Evolutionary conservation across 768 basidiomycete genomes (phyloP).

Genomic region (Roridomyces roridus): DNA sequence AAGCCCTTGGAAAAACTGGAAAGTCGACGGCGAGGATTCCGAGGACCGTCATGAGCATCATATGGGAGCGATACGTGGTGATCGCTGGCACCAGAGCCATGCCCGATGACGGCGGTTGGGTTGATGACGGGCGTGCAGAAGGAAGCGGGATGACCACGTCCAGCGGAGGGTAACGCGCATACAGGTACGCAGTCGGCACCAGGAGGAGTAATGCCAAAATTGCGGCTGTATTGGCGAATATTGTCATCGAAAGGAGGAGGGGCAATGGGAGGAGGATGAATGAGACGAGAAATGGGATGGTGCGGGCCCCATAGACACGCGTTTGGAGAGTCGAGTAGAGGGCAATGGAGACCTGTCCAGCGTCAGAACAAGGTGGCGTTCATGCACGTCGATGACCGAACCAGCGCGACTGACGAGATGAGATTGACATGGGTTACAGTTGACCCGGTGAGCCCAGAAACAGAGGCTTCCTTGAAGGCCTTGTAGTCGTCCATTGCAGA

Average conservation of each 20-base stretch:
- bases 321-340: conserved; percentile 68
- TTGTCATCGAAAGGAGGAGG: conserved; percentile 81
- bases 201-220: conserved; percentile 57
- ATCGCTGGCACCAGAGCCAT: conserved; percentile 73
- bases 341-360: conserved; percentile 67
- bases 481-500: conserved; percentile 56
- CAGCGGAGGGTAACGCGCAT: conserved; percentile 48
- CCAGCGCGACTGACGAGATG: conserved; percentile 63
- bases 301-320: conserved; percentile 46
- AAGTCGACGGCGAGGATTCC: conserved; percentile 98
- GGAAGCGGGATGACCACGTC: conserved; percentile 52
- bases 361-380: not conserved
- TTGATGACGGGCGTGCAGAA: conserved; percentile 21
- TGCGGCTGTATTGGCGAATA: conserved; percentile 66
- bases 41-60: conserved; percentile 92
- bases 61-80: conserved; percentile 89
- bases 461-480: conserved; percentile 74
- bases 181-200: conserved; percentile 49
- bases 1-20: conserved; percentile 82
- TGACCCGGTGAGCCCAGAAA: conserved; percentile 68
- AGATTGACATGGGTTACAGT: conserved; percentile 67
- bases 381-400: conserved; percentile 30
- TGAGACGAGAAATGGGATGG: conserved; percentile 52
- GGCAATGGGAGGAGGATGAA: conserved; percentile 76
- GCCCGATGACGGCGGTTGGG: conserved; percentile 15